Evolutionary conservation across 805 yeast species (phyloP), one percentile per base, ranked within the genome.

Genomic region (Diddensiella transvaalensis): DNA sequence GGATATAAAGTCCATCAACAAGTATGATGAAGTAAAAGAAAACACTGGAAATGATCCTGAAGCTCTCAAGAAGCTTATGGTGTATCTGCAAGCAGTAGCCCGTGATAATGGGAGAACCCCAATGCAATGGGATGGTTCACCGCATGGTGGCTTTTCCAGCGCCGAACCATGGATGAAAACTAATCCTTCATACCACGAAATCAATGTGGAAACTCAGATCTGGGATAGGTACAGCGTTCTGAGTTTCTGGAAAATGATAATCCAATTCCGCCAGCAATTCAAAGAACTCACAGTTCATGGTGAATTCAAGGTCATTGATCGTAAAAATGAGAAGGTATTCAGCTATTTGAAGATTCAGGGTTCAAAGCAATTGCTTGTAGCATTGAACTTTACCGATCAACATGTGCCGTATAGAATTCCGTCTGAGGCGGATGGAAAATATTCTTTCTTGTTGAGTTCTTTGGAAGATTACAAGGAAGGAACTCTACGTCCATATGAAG

Each of bases 81-180:
- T 17, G 19, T 33, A 24, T 22, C 24, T 56, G 22, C 64, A 47
- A 64, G 65, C 13, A 46, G 61, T 19, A 58, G 64, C 79, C 11
- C 69, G 83, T 58, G 83, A 78, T 57, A 69, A 78, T 56, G 73
- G 78, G 6, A 71, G 83, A 61, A 70, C 80, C 18, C 83, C 83
- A 17, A 74, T 78, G 52, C 82, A 77, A 54, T 78, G 83, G 83
- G 71, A 70, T 51, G 61, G 59, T 46, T 54, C 70, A 1, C 65
- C 57, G 13, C 51, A 73, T 51, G 80, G 69, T 33, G 82, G 82
- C 0, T 78, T 78, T 62, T 57, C 76, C 35, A 42, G 46, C 24
- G 61, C 63, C 4, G 64, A 72, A 39, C 82, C 83, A 15, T 79
- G 84, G 83, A 77, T 73, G 65, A 64, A 67, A 50, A 72, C 73